phyloP scores from a whole-genome alignment of 1,139 yeast species.

The Hemisphaericaspora subhashii region DNA sequence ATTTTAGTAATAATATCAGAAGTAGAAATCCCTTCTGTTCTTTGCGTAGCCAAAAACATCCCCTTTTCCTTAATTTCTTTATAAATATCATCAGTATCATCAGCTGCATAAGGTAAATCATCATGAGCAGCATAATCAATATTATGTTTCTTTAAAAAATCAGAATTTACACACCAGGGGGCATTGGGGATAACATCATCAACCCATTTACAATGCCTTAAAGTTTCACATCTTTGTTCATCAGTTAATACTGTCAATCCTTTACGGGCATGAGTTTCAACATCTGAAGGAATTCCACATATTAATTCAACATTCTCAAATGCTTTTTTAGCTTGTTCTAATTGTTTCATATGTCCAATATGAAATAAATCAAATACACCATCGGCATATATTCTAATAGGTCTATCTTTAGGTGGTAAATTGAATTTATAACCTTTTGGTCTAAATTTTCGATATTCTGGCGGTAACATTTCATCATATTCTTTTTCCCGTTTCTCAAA shows the following conservation, averaged over 20 bases:
- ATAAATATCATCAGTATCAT: conserved; percentile 86
- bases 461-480: conserved; percentile 62
- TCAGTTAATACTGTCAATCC: conserved; percentile 91
- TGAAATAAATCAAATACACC: conserved; percentile 97
- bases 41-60: conserved; percentile 88
- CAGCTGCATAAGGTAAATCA: conserved; percentile 90
- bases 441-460: conserved; percentile 63
- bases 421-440: conserved; percentile 73
- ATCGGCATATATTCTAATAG: conserved; percentile 91
- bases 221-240: conserved; percentile 82
- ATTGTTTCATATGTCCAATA: conserved; percentile 94
- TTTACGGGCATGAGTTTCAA: conserved; percentile 86
- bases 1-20: conserved; percentile 94
- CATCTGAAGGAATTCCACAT: conserved; percentile 89
- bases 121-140: conserved; percentile 98
- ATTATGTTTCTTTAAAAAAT: conserved; percentile 71
- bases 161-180: conserved; percentile 92
- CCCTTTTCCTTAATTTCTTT: conserved; percentile 89
- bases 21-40: conserved; percentile 95
- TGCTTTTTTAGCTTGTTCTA: conserved; percentile 95
- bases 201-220: conserved; percentile 93
- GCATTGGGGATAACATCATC: conserved; percentile 94
- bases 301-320: conserved; percentile 80
- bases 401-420: conserved; percentile 81
- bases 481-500: conserved; percentile 52